Percentiles rank a stretch among this genome's conserved stretches.
Evolutionary conservation across 176 grass and related monocot species (phyloP).

Genomic region (Musa acuminata): DNA sequence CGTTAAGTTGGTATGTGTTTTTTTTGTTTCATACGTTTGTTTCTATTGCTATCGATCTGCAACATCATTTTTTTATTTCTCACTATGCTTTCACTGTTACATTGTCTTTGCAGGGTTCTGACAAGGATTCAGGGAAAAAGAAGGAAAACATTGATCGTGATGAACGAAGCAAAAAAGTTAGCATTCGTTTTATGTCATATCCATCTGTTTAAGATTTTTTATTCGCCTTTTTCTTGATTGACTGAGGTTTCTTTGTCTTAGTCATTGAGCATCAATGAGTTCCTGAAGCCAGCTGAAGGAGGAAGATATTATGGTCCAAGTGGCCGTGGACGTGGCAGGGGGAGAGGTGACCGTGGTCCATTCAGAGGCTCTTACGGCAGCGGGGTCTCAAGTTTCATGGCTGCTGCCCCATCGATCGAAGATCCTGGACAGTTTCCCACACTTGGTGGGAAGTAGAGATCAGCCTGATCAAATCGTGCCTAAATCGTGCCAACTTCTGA

Average conservation of each 20-base stretch:
- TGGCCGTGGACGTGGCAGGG: slow-evolving; percentile 4
- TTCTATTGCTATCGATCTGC: background rate
- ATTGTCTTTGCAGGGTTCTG: slow-evolving; percentile 2
- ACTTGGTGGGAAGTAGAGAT: background rate
- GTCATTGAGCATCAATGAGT: slow-evolving; percentile 3
- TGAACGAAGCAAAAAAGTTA: slow-evolving; percentile 13
- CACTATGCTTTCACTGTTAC: too few relatives aligned
- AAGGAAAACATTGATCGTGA: slow-evolving; percentile 5
- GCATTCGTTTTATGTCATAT: background rate
- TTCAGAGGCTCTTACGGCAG: background rate
- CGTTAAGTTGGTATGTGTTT: slow-evolving; percentile 2
- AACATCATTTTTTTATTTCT: too few relatives aligned
- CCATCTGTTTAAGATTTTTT: background rate
- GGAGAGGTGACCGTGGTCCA: slow-evolving; percentile 6
- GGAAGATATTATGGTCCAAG: background rate
- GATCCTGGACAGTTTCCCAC: slow-evolving; percentile 1
- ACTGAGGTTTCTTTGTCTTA: background rate
- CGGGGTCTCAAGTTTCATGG: background rate
- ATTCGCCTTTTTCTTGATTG: background rate
- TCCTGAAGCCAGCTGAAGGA: slow-evolving; percentile 6
- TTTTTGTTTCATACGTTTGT: background rate
- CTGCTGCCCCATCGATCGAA: background rate
- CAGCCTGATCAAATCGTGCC: background rate
- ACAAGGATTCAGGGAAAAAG: slow-evolving; percentile 5
- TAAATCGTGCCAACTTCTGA: background rate